Base-by-base conservation (phyloP, 148 eudicot genomes). In the Polygonum aviculare region DNA sequence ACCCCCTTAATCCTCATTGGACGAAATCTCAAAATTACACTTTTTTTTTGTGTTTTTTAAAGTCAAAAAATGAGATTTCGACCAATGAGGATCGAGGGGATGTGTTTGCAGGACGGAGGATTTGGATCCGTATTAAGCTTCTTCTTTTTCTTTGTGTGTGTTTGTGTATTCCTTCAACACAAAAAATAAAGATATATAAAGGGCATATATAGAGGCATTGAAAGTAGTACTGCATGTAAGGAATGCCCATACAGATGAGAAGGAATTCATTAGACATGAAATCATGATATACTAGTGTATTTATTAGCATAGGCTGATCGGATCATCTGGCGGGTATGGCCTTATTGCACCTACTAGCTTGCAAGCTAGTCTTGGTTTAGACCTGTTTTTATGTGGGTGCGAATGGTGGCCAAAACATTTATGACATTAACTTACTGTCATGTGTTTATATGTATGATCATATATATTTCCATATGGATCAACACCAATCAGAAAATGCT, bases 181-280 rank as follows among this genome's bases (percentile, higher is more conserved):
- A n/a, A 26, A 26, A 26, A 26, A 26, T 26, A 26, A 26, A 26
- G 31, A 26, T 26, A 26, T n/a, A n/a, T n/a, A 26, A 26, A 26
- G 31, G 31, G 31, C 31, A 26, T 26, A 5, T 57, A 19, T 57
- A 57, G 8, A 57, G 63, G 40, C 69, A 63, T 63, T 67, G 19
- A 35, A 38, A 67, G 15, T 5, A 67, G 45, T 6, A 6, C 45
- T 35, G 72, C 72, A 63, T 67, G 44, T 36, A 35, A 12, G 1
- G 19, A 67, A 14, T 67, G 72, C 38, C 21, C 72, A 67, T 67
- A 67, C 72, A 67, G 41, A 65, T 35, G 40, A 65, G 41, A 65
- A 65, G 40, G 41, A 65, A 65, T 67, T 67, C 36, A 36, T 38
- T 67, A 35, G 21, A 36, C 72, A 67, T 67, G 72, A 67, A 67